Evolutionary conservation across 2,329 filamentous ascomycete species (phyloP), one percentile per base, ranked within the genome.

Genomic region (Penicillium sp.): DNA sequence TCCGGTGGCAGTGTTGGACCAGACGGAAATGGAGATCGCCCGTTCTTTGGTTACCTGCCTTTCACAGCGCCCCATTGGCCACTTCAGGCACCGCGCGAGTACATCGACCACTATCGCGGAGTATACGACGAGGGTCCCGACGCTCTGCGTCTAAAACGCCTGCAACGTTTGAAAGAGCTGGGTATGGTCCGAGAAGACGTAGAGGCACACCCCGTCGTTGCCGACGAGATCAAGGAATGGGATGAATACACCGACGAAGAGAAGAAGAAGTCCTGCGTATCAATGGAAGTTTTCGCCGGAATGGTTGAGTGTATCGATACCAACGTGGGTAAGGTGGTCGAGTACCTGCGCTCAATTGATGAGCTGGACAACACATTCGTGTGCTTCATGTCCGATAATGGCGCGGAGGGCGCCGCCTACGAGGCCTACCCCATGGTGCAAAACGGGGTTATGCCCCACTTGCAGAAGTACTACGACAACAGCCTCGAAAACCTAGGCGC

Each of bases 371-470:
- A 80, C 59, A 81, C 79, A 0, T 77, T 79, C 53, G 71, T 81
- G 15, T 73, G 76, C 60, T 81, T 81, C 69, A 75, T 81, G 71
- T 75, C 72, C 8, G 79, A 81, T 58, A 80, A 81, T 54, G 79
- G 79, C 7, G 79, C 79, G 8, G 79, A 81, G 59, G 79, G 79
- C 4, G 81, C 81, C 15, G 78, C 78, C 1, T 82, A 83, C 58
- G 83, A 86, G 62, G 81, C 83, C 4, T 79, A 81, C 51, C 84
- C 83, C 0, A 81, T 85, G 51, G 78, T 85, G 4, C 75, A 80
- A 51, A 79, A 79, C 45, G 76, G 76, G 23, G 81, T 83, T 59
- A 78, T 84, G 63, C 75, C 80, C 3, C 80, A 83, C 60, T 68
- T 84, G 26, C 72, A 74, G 54, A 78, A 74, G 55, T 80, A 79